Percentiles rank a stretch among this genome's conserved stretches.
Evolutionary conservation across 2,329 filamentous ascomycete species (phyloP).

Genomic region (Trichoderma breve): DNA sequence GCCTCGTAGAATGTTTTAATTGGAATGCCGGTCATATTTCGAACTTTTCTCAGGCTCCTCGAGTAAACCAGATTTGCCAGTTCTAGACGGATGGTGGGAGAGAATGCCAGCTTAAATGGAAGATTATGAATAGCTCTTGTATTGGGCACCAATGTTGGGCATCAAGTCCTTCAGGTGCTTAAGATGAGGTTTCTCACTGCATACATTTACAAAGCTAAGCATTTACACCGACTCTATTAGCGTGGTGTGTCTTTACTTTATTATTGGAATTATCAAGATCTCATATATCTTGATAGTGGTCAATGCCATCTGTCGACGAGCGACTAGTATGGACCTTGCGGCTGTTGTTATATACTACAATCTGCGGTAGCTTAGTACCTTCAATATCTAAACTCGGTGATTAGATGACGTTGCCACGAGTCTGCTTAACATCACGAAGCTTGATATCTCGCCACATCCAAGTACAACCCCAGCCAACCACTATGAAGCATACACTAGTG

Average conservation of each 20-base stretch:
- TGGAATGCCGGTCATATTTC: background rate
- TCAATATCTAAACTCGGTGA: background rate
- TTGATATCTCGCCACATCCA: slow-evolving; percentile 52
- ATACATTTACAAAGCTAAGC: too few species aligned
- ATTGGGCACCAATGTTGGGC: background rate
- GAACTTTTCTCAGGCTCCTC: background rate
- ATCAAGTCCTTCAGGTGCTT: background rate
- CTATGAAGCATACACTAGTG: slow-evolving; percentile 45
- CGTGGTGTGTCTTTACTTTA: too few species aligned
- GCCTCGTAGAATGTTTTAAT: background rate
- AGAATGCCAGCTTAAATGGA: background rate
- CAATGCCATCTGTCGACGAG: background rate
- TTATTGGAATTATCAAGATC: too few species aligned
- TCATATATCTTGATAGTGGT: too few species aligned
- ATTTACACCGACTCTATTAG: background rate
- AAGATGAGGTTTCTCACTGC: background rate
- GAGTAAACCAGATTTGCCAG: too few species aligned
- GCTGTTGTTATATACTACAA: background rate
- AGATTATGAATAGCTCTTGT: background rate
- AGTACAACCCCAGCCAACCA: slow-evolving; percentile 34
- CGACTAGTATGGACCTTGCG: background rate
- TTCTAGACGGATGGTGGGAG: background rate
- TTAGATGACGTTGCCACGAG: slow-evolving; percentile 40
- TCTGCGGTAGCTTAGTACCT: background rate
- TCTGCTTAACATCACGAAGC: slow-evolving; percentile 45